These are phyloP conservation scores for Candolleomyces aberdarensis DNA, from an alignment of 768 basidiomycete species.

Conservation along the genomic window DNA sequence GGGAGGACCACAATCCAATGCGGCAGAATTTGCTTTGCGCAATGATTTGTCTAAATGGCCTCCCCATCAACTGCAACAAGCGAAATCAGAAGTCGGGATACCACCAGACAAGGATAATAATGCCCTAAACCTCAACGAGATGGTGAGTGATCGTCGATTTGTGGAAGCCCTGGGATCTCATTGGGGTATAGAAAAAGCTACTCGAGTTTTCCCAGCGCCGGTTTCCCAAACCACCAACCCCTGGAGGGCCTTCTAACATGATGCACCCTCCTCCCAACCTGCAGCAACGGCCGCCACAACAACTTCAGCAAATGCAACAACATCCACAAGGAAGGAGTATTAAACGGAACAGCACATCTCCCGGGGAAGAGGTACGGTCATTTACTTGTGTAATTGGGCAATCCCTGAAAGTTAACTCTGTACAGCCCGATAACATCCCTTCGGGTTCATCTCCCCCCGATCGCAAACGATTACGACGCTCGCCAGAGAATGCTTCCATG, in stretches of 20 bases:
- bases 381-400: not conserved
- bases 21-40: not conserved
- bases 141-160: constrained; percentile 40
- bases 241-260: constrained; percentile 41
- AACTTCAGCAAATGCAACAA: constrained; percentile 31
- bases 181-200: constrained; percentile 32
- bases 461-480: constrained; percentile 49
- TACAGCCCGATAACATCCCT: constrained; percentile 44
- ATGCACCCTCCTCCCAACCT: constrained; percentile 22
- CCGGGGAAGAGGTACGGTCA: constrained; percentile 52
- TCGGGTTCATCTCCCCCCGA: constrained; percentile 56
- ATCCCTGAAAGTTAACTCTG: constrained; percentile 8
- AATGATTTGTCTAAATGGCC: not conserved
- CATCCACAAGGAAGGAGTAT: constrained; percentile 26
- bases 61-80: constrained; percentile 28
- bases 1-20: not conserved
- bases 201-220: constrained; percentile 14
- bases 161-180: not conserved
- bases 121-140: constrained; percentile 47
- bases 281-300: constrained; percentile 17
- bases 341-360: constrained; percentile 61
- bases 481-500: constrained; percentile 44
- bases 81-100: constrained; percentile 37
- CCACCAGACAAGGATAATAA: constrained; percentile 47
- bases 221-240: constrained; percentile 26